Percentiles rank a stretch among this genome's conserved stretches.
phyloP scores from a whole-genome alignment of 2,329 filamentous ascomycete species.

The Apiospora kogelbergensis region DNA sequence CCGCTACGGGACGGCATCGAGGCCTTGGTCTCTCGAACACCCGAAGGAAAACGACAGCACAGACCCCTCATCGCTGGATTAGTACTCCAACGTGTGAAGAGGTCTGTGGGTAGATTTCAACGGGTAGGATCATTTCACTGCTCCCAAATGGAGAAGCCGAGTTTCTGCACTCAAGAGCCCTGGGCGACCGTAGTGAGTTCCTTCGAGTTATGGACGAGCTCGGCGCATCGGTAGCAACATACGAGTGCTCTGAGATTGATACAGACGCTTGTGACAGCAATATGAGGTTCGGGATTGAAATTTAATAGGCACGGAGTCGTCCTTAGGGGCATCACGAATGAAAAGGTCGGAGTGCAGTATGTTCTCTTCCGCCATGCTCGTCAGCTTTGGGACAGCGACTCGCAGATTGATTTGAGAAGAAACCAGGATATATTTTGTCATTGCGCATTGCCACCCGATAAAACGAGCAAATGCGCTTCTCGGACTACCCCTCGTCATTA shows the following conservation, averaged over 20 bases:
- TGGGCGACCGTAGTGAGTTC: not conserved
- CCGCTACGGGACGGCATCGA: not conserved
- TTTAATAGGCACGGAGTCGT: not conserved
- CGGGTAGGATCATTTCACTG: not conserved
- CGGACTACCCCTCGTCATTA: too few species aligned
- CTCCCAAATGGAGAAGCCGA: not conserved
- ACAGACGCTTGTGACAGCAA: not conserved
- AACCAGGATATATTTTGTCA: too few species aligned
- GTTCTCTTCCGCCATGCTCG: too few species aligned
- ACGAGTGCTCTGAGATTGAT: not conserved
- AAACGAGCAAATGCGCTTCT: too few species aligned
- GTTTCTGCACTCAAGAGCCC: too few species aligned
- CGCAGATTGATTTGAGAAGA: too few species aligned
- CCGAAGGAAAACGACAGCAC: not conserved
- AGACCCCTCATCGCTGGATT: not conserved
- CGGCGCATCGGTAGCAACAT: not conserved
- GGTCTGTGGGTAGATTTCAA: not conserved
- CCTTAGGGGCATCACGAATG: too few species aligned
- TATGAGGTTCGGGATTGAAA: not conserved
- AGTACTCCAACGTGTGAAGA: not conserved
- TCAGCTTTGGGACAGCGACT: too few species aligned
- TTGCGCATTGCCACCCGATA: too few species aligned
- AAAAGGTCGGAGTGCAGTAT: too few species aligned
- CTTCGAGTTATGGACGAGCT: not conserved
- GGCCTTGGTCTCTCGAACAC: not conserved